Percentiles rank a stretch among this genome's conserved stretches.
Conservation (phyloP, 345 rosid genomes). For the Gynandropsis gynandra region DNA sequence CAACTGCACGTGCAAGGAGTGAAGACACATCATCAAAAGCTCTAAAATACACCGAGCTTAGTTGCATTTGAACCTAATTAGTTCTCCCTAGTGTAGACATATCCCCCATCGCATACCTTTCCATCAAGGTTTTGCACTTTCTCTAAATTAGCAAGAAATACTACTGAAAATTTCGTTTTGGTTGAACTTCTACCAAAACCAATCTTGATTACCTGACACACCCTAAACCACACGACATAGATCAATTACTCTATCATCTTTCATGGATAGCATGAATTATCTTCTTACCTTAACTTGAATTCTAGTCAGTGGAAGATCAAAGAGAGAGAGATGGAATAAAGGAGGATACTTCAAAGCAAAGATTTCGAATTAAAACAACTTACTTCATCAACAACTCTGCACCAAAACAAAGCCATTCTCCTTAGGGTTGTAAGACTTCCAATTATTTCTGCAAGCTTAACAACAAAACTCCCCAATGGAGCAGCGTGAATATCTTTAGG, state of each 20-base stretch:
- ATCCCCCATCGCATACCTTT: too few relatives aligned
- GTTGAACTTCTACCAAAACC: too few relatives aligned
- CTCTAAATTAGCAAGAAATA: too few relatives aligned
- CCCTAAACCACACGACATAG: neutral
- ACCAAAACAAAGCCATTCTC: slow-evolving; percentile 83
- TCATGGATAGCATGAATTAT: slow-evolving; percentile 6
- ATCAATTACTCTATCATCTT: slow-evolving; percentile 9
- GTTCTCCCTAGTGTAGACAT: too few relatives aligned
- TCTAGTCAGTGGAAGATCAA: slow-evolving; percentile 9
- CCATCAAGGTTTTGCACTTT: too few relatives aligned
- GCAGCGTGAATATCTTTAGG: slow-evolving; percentile 79
- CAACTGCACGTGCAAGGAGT: slow-evolving; percentile 46
- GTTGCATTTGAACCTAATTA: too few relatives aligned
- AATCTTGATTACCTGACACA: too few relatives aligned
- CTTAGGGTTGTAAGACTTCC: slow-evolving; percentile 74
- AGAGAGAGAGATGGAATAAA: slow-evolving; percentile 1
- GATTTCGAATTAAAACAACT: slow-evolving; percentile 26
- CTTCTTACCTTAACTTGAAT: slow-evolving; percentile 6
- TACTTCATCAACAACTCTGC: slow-evolving; percentile 74
- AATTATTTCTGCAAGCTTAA: slow-evolving; percentile 83
- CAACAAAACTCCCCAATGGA: slow-evolving; percentile 70
- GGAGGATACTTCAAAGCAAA: slow-evolving; percentile 1
- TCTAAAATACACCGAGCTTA: slow-evolving; percentile 7
- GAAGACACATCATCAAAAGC: slow-evolving; percentile 5
- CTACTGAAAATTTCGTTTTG: too few relatives aligned